A percentile compares a stretch with the other conserved stretches of the same genome.
phyloP scores from a whole-genome alignment of 179 eudicot genomes.

The Amaranthus tricolor region DNA sequence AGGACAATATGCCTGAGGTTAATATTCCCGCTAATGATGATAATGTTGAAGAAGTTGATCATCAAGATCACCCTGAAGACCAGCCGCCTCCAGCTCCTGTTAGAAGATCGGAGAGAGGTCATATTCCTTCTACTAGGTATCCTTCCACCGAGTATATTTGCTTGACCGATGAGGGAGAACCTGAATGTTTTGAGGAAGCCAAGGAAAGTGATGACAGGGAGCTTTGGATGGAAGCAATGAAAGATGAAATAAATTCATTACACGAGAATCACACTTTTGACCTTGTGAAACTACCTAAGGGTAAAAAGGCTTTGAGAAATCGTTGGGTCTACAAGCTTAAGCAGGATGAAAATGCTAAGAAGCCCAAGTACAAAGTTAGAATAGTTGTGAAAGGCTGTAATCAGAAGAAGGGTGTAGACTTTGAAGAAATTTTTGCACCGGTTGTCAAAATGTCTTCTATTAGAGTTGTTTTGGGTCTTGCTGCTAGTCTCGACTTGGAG shows the following conservation, averaged over 20 bases:
- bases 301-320: neutral
- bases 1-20: neutral
- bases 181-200: slow-evolving; percentile 17
- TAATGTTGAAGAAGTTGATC: neutral
- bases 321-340: slow-evolving; percentile 1
- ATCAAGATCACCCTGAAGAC: neutral
- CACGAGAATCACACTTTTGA: no score
- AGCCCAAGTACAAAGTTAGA: slow-evolving; percentile 10
- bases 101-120: neutral
- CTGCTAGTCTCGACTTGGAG: slow-evolving; percentile 4
- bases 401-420: no score
- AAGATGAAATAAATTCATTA: slow-evolving; percentile 22
- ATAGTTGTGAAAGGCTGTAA: slow-evolving; percentile 4
- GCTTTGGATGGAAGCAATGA: slow-evolving; percentile 18
- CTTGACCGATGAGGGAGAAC: slow-evolving; percentile 19
- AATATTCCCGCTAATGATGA: neutral
- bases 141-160: slow-evolving; percentile 11
- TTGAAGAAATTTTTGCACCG: slow-evolving; percentile 11
- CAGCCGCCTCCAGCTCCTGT: neutral
- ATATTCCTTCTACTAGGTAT: slow-evolving; percentile 1
- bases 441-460: neutral
- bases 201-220: slow-evolving; percentile 13
- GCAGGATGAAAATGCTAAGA: neutral
- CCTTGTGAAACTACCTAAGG: neutral
- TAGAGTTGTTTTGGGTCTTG: slow-evolving; percentile 7